Evolutionary conservation across 768 basidiomycete genomes (phyloP).

Genomic region (Suillus bovinus): DNA sequence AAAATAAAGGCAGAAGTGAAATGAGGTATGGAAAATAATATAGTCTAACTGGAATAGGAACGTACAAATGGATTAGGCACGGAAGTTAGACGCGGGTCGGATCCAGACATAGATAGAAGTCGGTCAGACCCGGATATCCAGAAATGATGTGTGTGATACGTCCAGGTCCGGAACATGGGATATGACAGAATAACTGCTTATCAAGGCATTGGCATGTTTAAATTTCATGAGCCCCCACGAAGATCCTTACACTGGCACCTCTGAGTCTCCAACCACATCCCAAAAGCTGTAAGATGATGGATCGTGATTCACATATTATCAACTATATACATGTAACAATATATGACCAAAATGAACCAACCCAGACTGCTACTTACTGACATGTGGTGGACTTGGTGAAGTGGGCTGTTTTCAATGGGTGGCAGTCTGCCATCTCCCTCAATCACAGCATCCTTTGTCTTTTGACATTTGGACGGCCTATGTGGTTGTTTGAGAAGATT

Average conservation of each 20-base stretch:
- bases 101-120: too few relatives aligned
- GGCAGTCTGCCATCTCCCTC: neutral
- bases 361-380: neutral
- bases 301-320: neutral
- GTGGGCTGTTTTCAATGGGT: neutral
- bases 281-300: neutral
- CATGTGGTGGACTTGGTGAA: neutral
- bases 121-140: too few relatives aligned
- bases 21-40: too few relatives aligned
- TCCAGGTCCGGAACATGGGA: too few relatives aligned
- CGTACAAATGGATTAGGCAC: too few relatives aligned
- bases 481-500: neutral
- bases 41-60: too few relatives aligned
- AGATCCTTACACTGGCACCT: neutral
- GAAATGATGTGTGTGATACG: too few relatives aligned
- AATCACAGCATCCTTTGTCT: neutral
- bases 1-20: too few relatives aligned
- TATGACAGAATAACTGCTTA: too few relatives aligned
- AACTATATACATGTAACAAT: neutral
- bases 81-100: too few relatives aligned
- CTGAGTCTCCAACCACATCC: neutral
- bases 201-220: too few relatives aligned
- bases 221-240: neutral
- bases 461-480: neutral
- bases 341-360: neutral